These are phyloP conservation scores for Jackrogersella minutella DNA, from an alignment of 495 filamentous ascomycete species.

Conservation along the genomic window DNA sequence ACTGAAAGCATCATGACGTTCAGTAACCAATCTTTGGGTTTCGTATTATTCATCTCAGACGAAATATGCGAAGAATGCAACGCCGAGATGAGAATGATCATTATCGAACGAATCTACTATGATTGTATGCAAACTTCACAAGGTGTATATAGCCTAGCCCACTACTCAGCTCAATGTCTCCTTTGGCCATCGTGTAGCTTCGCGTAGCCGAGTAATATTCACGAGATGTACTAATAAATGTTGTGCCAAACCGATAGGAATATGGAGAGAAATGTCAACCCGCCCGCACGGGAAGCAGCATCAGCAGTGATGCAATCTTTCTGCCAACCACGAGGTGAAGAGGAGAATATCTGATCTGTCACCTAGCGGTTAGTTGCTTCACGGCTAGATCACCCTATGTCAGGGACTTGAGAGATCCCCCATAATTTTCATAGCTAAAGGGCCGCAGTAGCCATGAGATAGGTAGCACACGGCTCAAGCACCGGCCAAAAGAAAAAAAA, in stretches of 20 bases:
- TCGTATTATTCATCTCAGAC: too few species aligned
- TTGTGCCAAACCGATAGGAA: neutral
- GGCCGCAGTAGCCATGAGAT: slow-evolving; percentile 9
- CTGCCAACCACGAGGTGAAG: slow-evolving; percentile 10
- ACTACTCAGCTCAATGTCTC: neutral
- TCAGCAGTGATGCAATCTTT: slow-evolving; percentile 12
- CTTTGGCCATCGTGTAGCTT: neutral
- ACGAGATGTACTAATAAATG: neutral
- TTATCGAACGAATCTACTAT: too few species aligned
- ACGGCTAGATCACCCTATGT: slow-evolving; percentile 16
- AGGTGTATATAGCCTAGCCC: too few species aligned
- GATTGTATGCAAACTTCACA: too few species aligned
- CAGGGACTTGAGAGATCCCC: neutral
- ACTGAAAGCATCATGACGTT: too few species aligned
- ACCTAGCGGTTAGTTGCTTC: slow-evolving; percentile 14
- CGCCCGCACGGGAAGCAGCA: slow-evolving; percentile 21
- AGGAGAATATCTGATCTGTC: slow-evolving; percentile 10
- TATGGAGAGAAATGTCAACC: neutral
- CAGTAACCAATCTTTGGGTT: too few species aligned
- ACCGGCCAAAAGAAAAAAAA: slow-evolving; percentile 1
- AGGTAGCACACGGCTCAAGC: slow-evolving; percentile 10
- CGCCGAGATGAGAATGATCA: too few species aligned
- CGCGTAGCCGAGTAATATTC: neutral
- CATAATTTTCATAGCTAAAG: neutral
- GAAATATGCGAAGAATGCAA: too few species aligned